Conservation (phyloP, 2,329 filamentous ascomycete genomes). For the Venturia nashicola region DNA sequence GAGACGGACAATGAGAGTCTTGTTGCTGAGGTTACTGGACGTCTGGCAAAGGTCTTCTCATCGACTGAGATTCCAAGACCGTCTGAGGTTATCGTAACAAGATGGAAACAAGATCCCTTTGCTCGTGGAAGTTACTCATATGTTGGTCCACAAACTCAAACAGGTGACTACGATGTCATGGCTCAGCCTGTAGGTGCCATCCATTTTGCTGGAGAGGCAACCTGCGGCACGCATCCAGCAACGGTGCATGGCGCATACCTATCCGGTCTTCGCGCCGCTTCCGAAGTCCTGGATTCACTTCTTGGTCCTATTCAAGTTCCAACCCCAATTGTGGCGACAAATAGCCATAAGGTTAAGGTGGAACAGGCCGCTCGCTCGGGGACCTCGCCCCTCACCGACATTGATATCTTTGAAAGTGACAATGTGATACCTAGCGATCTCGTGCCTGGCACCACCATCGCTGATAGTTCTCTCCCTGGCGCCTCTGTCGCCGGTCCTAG, state of each 20-base stretch:
- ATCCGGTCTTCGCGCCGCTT: conserved; percentile 79
- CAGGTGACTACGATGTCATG: conserved; percentile 89
- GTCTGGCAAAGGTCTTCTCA: conserved; percentile 65
- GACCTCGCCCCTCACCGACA: not conserved
- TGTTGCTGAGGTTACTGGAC: conserved; percentile 65
- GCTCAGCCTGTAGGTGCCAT: conserved; percentile 73
- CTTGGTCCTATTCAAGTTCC: conserved; percentile 72
- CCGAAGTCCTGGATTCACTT: conserved; percentile 70
- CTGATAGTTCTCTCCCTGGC: not conserved
- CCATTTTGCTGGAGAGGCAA: conserved; percentile 93
- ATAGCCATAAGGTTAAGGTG: not conserved
- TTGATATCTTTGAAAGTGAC: not conserved
- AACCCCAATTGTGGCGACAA: conserved; percentile 56
- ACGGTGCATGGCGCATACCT: conserved; percentile 96
- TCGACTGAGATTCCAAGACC: conserved; percentile 56
- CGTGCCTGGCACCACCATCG: not conserved
- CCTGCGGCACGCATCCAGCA: conserved; percentile 87
- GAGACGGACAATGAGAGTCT: conserved; percentile 61
- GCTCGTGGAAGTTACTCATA: conserved; percentile 94
- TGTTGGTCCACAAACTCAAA: conserved; percentile 67
- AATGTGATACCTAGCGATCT: not conserved
- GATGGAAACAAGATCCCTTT: conserved; percentile 85
- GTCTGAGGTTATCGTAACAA: conserved; percentile 74
- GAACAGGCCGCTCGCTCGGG: not conserved
- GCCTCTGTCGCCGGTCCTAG: not conserved